These are phyloP conservation scores for Acorus gramineus DNA, from an alignment of 106 monocot species.

Conservation along the genomic window DNA sequence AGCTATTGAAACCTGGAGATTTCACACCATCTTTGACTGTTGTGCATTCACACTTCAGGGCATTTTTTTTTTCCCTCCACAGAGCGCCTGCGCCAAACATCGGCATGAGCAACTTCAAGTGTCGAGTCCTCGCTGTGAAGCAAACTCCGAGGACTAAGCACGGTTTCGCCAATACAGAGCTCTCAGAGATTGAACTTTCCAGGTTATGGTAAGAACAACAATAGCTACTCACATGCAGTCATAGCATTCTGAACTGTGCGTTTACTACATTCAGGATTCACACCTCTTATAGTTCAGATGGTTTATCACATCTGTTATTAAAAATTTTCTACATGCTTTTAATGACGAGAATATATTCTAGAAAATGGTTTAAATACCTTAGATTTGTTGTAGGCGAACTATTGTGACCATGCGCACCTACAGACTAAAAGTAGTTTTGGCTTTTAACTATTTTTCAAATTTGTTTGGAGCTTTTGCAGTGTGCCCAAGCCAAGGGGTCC, in stretches of 20 bases:
- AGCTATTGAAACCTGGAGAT: no score
- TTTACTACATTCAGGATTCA: no score
- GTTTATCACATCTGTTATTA: no score
- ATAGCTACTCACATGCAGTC: no score
- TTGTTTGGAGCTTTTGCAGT: conserved; percentile 10
- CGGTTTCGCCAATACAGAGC: conserved; percentile 26
- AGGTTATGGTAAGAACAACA: conserved; percentile 20
- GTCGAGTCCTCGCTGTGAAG: conserved; percentile 46
- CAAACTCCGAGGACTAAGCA: conserved; percentile 17
- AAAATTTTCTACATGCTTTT: no score
- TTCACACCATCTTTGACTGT: no score
- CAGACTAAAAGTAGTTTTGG: neutral
- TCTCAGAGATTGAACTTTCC: conserved; percentile 44
- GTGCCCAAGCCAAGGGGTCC: conserved; percentile 14
- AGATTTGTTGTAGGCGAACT: neutral
- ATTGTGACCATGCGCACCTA: no score
- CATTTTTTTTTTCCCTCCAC: neutral
- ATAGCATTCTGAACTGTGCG: no score
- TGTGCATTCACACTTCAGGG: no score
- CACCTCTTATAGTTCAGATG: no score
- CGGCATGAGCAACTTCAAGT: conserved; percentile 16
- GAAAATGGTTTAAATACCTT: no score
- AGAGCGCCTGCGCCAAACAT: conserved; percentile 15
- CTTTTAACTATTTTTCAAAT: neutral
- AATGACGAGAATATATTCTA: no score